These are phyloP conservation scores for Ampelomyces quisqualis DNA, from an alignment of 2,329 filamentous ascomycete species.

Conservation along the genomic window DNA sequence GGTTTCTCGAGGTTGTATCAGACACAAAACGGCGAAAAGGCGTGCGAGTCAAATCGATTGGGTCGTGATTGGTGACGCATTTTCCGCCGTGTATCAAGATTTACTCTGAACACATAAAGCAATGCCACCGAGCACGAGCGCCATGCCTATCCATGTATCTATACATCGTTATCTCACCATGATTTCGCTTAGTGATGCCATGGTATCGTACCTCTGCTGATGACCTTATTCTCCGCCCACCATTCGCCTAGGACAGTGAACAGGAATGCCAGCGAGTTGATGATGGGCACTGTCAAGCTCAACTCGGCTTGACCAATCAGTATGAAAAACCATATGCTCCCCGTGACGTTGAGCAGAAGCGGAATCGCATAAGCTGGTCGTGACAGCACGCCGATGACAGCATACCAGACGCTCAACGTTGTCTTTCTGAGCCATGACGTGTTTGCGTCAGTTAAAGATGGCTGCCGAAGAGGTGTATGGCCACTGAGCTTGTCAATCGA, in stretches of 20 bases:
- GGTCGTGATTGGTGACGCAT: constrained; percentile 17
- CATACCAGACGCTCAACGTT: constrained; percentile 67
- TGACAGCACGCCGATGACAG: constrained; percentile 72
- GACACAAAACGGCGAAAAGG: constrained; percentile 2
- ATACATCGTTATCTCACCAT: constrained; percentile 9
- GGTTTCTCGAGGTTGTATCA: constrained; percentile 72
- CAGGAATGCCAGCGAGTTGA: constrained; percentile 91
- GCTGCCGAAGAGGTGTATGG: constrained; percentile 59
- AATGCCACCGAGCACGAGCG: constrained; percentile 75
- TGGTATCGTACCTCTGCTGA: constrained; percentile 72
- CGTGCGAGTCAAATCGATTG: constrained; percentile 9
- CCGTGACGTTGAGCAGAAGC: constrained; percentile 82
- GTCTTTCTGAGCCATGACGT: constrained; percentile 64
- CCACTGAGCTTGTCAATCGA: constrained; percentile 38
- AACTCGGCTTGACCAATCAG: constrained; percentile 90
- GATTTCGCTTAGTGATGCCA: not conserved
- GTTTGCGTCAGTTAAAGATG: constrained; percentile 37
- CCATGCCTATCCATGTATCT: constrained; percentile 86
- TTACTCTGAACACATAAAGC: constrained; percentile 73
- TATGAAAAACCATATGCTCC: constrained; percentile 95
- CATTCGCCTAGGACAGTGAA: constrained; percentile 94
- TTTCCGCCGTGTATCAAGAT: no score
- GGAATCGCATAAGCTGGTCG: constrained; percentile 85
- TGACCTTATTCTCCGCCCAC: constrained; percentile 90
- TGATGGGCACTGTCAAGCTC: constrained; percentile 90